A percentile compares a stretch with the other conserved stretches of the same genome.
phyloP scores from a whole-genome alignment of 2,329 filamentous ascomycete genomes.

The Chaetothyriales sp. region DNA sequence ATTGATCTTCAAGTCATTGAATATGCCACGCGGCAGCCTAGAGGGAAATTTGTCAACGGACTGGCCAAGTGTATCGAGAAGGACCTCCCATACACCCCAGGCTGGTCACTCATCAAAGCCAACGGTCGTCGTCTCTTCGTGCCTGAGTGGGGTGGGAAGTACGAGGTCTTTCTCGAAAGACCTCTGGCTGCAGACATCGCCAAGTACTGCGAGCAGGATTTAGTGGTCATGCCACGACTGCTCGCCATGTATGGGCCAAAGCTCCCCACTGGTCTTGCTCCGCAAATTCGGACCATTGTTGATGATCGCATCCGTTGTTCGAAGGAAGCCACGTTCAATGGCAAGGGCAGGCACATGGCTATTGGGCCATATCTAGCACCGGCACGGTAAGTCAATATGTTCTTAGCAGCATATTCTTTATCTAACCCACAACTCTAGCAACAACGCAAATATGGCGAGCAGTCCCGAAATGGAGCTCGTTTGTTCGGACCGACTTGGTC shows the following conservation, averaged over 20 bases:
- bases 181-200: conserved; percentile 30
- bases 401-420: no score
- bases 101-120: conserved; percentile 27
- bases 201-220: conserved; percentile 37
- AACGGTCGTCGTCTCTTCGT: conserved; percentile 27
- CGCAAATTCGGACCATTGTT: conserved; percentile 19
- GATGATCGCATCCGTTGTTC: conserved; percentile 21
- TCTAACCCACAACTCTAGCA: no score
- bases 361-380: conserved; percentile 16
- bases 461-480: no score
- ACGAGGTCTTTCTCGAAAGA: conserved; percentile 35
- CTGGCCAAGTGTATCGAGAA: conserved; percentile 25
- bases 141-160: conserved; percentile 31
- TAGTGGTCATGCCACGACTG: conserved; percentile 29
- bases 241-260: conserved; percentile 20
- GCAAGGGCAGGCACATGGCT: conserved; percentile 21
- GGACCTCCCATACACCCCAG: conserved; percentile 6
- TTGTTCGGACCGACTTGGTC: no score
- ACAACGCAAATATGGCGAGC: no score
- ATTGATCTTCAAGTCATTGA: conserved; percentile 44
- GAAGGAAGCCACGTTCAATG: conserved; percentile 18
- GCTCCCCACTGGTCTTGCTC: conserved; percentile 12
- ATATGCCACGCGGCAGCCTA: conserved; percentile 23
- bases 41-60: conserved; percentile 14
- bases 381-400: background rate